phyloP scores from a whole-genome alignment of 2,329 filamentous ascomycete genomes.

The Gnomoniopsis sp. region DNA sequence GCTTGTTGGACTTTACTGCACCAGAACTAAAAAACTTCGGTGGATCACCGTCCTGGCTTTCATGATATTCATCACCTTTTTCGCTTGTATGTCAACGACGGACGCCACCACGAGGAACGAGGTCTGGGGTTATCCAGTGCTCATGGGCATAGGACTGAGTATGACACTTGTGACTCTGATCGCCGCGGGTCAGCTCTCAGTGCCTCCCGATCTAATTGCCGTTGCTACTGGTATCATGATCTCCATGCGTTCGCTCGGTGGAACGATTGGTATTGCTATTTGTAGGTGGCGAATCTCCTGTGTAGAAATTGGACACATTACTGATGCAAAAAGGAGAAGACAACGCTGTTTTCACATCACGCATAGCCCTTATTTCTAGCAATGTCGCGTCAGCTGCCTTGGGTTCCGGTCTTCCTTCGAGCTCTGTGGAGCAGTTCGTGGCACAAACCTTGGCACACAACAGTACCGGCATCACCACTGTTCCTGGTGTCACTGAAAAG shows the following conservation, averaged over 20 bases:
- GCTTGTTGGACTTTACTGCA: constrained; percentile 30
- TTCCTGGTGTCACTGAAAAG: constrained; percentile 27
- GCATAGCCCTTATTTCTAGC: constrained; percentile 25
- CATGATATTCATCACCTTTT: constrained; percentile 29
- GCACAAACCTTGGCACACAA: constrained; percentile 25
- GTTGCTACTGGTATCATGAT: constrained; percentile 32
- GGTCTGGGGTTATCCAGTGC: constrained; percentile 35
- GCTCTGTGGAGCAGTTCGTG: constrained; percentile 26
- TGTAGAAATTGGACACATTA: neutral
- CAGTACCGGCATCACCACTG: constrained; percentile 21
- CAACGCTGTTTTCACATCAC: constrained; percentile 25
- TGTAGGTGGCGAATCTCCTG: constrained; percentile 13
- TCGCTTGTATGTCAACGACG: constrained; percentile 33
- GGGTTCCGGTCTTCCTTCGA: constrained; percentile 25
- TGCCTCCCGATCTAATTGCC: constrained; percentile 33
- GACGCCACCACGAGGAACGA: constrained; percentile 21
- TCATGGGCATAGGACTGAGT: constrained; percentile 33
- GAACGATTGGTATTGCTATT: constrained; percentile 46
- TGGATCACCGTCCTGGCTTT: constrained; percentile 26
- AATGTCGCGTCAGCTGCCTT: constrained; percentile 31
- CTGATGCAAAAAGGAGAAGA: constrained; percentile 13
- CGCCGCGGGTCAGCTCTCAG: constrained; percentile 35
- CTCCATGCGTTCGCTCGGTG: constrained; percentile 39
- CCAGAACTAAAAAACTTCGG: constrained; percentile 25
- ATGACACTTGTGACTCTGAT: constrained; percentile 33